Evolutionary conservation across 148 eudicot species (phyloP).

Genomic region (Linanthus parryae): DNA sequence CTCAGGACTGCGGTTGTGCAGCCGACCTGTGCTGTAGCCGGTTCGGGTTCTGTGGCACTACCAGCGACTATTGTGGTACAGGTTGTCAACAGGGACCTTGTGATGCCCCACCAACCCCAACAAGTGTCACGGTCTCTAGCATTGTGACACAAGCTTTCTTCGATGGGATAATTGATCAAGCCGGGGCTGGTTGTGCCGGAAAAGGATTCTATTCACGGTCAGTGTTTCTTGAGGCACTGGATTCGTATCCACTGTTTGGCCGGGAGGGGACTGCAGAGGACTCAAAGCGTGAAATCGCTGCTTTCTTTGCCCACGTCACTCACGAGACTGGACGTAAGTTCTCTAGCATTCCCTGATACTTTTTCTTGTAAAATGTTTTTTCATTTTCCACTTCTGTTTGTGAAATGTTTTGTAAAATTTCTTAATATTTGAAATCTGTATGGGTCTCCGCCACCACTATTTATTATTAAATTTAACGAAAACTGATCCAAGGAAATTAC

Average conservation of each 20-base stretch:
- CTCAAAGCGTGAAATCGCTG: slow-evolving; percentile 56
- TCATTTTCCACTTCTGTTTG: too few species aligned
- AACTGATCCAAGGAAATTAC: too few species aligned
- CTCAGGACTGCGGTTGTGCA: background rate
- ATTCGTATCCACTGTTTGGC: slow-evolving; percentile 33
- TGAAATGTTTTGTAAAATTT: too few species aligned
- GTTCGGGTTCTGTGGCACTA: background rate
- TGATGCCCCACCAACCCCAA: slow-evolving; percentile 5
- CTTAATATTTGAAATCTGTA: too few species aligned
- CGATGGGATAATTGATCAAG: slow-evolving; percentile 35
- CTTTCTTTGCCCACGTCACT: slow-evolving; percentile 63
- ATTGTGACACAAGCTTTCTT: slow-evolving; percentile 42
- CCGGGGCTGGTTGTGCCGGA: slow-evolving; percentile 34
- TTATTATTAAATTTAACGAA: too few species aligned
- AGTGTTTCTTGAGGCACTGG: slow-evolving; percentile 33
- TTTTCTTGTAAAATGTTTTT: too few species aligned
- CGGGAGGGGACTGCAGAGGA: slow-evolving; percentile 36
- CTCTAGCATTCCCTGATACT: background rate
- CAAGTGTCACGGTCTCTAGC: slow-evolving; percentile 20
- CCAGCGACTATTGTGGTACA: background rate
- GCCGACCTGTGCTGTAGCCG: background rate
- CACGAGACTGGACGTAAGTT: slow-evolving; percentile 71
- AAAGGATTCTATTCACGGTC: slow-evolving; percentile 44
- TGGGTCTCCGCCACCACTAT: too few species aligned
- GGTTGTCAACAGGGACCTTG: background rate